phyloP scores from a whole-genome alignment of 106 monocot genomes.

The Alisma plantagoaquatica region DNA sequence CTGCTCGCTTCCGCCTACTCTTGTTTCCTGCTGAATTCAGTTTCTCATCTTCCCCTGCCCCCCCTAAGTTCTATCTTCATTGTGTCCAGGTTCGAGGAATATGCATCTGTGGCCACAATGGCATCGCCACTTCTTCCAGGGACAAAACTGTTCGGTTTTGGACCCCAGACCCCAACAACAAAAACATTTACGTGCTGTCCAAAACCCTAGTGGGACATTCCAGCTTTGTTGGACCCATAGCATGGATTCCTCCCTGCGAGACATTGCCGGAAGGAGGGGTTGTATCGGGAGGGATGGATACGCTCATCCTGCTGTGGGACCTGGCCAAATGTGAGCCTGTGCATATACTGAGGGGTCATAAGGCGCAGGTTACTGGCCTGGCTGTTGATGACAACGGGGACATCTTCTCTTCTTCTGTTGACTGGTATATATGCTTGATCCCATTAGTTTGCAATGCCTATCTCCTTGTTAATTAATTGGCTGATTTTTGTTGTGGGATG shows the following conservation, averaged over 20 bases:
- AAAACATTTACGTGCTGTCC: slow-evolving; percentile 30
- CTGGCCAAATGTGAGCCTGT: slow-evolving; percentile 35
- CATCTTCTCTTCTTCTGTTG: slow-evolving; percentile 77
- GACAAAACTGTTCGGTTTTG: slow-evolving; percentile 77
- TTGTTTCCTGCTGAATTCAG: no score
- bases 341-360: slow-evolving; percentile 75
- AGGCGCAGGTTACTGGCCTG: slow-evolving; percentile 67
- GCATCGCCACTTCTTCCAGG: slow-evolving; percentile 82
- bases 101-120: slow-evolving; percentile 54
- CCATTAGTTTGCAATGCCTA: no score
- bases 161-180: slow-evolving; percentile 41
- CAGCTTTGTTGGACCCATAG: slow-evolving; percentile 85
- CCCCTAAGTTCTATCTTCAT: not conserved
- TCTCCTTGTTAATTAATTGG: no score
- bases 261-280: slow-evolving; percentile 59
- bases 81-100: slow-evolving; percentile 69
- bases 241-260: slow-evolving; percentile 68
- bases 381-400: slow-evolving; percentile 61
- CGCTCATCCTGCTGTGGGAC: slow-evolving; percentile 74
- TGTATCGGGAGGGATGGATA: slow-evolving; percentile 92
- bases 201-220: slow-evolving; percentile 71
- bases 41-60: no score
- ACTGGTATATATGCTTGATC: no score
- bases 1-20: not conserved
- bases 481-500: no score